A percentile compares a stretch with the other conserved stretches of the same genome.
Evolutionary conservation across 345 rosid genomes (phyloP).

Genomic region (Gossypium ekmanianum): DNA sequence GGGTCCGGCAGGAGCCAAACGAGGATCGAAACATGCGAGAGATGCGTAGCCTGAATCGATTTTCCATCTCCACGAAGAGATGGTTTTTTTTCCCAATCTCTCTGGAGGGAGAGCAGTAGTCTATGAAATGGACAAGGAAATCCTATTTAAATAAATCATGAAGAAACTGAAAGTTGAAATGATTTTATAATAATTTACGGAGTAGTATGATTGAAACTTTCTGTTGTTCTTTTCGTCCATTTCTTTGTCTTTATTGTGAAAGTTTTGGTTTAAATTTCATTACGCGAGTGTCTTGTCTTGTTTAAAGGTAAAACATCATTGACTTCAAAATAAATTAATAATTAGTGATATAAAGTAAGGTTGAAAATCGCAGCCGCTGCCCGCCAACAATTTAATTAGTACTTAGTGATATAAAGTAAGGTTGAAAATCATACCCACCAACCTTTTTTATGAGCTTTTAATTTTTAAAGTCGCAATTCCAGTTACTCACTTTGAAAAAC

Average conservation of each 20-base stretch:
- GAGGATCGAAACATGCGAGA: constrained; percentile 63
- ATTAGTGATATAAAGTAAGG: no score
- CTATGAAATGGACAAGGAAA: background rate
- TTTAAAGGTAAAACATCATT: no score
- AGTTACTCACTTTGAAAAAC: no score
- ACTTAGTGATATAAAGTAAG: no score
- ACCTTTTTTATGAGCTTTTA: no score
- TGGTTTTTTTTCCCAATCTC: background rate
- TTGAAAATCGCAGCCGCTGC: no score
- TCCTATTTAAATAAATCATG: background rate
- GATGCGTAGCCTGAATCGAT: constrained; percentile 50
- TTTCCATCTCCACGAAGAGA: constrained; percentile 43
- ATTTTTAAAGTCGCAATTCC: no score
- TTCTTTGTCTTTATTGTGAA: constrained; percentile 23
- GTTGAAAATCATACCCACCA: no score
- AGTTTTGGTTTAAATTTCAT: background rate
- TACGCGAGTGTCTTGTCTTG: no score
- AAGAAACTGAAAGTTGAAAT: background rate
- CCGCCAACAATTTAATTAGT: no score
- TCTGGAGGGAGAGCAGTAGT: constrained; percentile 2
- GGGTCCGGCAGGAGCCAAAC: constrained; percentile 53
- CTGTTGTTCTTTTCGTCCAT: constrained; percentile 27
- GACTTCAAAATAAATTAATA: no score
- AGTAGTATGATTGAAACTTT: constrained; percentile 5
- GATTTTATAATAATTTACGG: constrained; percentile 14